A percentile compares a stretch with the other conserved stretches of the same genome.
These are phyloP conservation scores for Morella rubra DNA, from an alignment of 306 rosid genomes.

Conservation along the genomic window DNA sequence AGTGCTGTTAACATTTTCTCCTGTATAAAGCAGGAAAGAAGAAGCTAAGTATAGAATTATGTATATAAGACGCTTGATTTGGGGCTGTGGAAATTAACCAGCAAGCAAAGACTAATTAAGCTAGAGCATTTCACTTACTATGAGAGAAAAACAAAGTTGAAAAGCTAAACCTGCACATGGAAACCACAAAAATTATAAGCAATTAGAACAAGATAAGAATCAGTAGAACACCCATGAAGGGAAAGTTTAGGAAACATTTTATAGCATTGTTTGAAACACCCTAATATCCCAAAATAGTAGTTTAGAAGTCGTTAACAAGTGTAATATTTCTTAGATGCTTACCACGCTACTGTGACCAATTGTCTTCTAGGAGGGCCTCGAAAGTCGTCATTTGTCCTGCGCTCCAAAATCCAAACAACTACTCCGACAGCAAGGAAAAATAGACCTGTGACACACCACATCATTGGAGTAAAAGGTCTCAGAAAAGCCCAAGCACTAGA, in stretches of 20 bases:
- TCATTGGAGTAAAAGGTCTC: constrained; percentile 63
- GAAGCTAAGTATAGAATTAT: constrained; percentile 6
- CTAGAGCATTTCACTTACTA: constrained; percentile 49
- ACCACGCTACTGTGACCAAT: constrained; percentile 70
- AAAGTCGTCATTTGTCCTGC: constrained; percentile 78
- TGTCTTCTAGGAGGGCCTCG: constrained; percentile 92
- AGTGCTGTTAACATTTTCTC: constrained; percentile 85
- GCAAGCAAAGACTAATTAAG: constrained; percentile 16
- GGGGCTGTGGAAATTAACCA: background rate
- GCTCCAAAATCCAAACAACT: constrained; percentile 92
- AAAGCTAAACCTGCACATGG: constrained; percentile 59
- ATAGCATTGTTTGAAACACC: no score
- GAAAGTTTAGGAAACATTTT: no score
- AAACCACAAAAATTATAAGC: background rate
- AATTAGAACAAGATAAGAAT: background rate
- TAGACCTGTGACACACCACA: constrained; percentile 78
- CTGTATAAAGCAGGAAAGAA: constrained; percentile 35
- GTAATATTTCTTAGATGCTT: constrained; percentile 7
- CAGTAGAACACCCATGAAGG: no score
- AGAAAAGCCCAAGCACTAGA: constrained; percentile 86
- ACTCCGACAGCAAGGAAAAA: constrained; percentile 73
- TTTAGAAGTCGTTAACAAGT: no score
- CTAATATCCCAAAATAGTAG: no score
- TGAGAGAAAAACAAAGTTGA: constrained; percentile 78
- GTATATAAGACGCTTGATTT: no score